A percentile compares a stretch with the other conserved stretches of the same genome.
Evolutionary conservation across 129 eudicot species (phyloP).

Genomic region (Lactuca saligna): DNA sequence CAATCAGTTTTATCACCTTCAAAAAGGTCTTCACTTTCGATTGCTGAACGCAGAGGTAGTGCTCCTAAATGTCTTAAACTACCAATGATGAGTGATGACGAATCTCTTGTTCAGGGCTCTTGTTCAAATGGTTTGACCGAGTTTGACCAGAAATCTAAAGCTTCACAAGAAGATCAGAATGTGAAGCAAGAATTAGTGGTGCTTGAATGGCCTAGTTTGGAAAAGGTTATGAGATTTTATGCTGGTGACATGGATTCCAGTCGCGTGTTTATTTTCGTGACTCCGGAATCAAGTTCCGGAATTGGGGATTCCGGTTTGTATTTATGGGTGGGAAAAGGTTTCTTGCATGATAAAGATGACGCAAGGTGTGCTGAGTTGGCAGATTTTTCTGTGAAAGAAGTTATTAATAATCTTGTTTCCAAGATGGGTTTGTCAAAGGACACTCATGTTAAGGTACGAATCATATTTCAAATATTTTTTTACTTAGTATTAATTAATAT

Average conservation of each 20-base stretch:
- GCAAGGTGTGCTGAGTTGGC: conserved; percentile 32
- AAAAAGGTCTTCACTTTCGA: conserved; percentile 54
- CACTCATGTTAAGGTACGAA: conserved; percentile 54
- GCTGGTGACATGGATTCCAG: conserved; percentile 51
- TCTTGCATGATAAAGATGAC: conserved; percentile 32
- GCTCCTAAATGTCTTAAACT: conserved; percentile 50
- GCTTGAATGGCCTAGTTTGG: conserved; percentile 68
- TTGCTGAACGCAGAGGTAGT: conserved; percentile 88
- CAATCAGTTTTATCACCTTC: conserved; percentile 42
- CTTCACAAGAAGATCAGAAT: conserved; percentile 16
- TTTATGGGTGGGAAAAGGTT: conserved; percentile 67
- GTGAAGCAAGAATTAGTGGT: conserved; percentile 38
- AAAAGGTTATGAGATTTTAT: conserved; percentile 38
- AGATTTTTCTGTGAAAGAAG: conserved; percentile 45
- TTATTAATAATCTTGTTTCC: conserved; percentile 44
- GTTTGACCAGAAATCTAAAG: conserved; percentile 16
- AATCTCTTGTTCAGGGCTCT: conserved; percentile 20
- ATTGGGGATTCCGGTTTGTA: conserved; percentile 45
- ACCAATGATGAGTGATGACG: conserved; percentile 45
- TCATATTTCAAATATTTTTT: not conserved
- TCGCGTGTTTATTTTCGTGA: conserved; percentile 38
- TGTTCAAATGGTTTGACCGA: conserved; percentile 6
- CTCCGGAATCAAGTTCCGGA: conserved; percentile 34
- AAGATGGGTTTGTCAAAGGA: conserved; percentile 57
- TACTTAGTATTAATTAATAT: too few relatives aligned